Conservation (phyloP, 768 basidiomycete genomes). For the Psilocybe cubensis region DNA sequence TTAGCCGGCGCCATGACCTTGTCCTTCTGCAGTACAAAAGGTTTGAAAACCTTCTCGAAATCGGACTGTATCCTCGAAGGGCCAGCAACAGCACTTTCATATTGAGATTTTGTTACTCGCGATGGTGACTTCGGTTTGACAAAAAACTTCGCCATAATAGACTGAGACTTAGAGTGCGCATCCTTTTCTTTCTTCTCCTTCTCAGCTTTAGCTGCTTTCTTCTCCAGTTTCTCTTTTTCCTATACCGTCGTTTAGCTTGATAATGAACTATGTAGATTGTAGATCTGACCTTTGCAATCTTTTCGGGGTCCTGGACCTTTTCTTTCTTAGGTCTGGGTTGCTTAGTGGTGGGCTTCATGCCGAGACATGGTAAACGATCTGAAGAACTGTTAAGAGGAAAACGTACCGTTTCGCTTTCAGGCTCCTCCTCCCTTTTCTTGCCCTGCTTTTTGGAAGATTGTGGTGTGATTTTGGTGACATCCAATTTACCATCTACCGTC, state of each 20-base stretch:
- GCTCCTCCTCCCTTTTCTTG: conserved; percentile 34
- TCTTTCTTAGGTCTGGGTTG: conserved; percentile 53
- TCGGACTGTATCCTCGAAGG: conserved; percentile 54
- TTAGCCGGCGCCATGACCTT: conserved; percentile 73
- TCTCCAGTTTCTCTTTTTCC: conserved; percentile 73
- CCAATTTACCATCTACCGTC: conserved; percentile 26
- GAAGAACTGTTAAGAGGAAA: not conserved
- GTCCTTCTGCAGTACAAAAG: conserved; percentile 80
- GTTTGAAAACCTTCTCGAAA: conserved; percentile 76
- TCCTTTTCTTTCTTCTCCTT: conserved; percentile 75
- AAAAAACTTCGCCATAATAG: conserved; percentile 81
- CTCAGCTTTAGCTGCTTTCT: conserved; percentile 68
- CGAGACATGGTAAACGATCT: not conserved
- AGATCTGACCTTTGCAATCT: conserved; percentile 56
- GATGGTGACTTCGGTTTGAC: conserved; percentile 53
- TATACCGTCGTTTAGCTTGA: conserved; percentile 26
- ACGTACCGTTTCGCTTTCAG: conserved; percentile 45
- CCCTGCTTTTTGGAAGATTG: conserved; percentile 35
- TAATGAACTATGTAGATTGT: not conserved
- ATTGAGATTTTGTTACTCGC: conserved; percentile 28
- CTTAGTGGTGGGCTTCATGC: conserved; percentile 18
- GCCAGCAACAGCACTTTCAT: conserved; percentile 33
- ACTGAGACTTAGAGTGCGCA: conserved; percentile 72
- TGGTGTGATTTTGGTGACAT: conserved; percentile 26
- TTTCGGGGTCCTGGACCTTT: conserved; percentile 58